Conservation (phyloP, 768 basidiomycete genomes). For the Lactarius tabidus region DNA sequence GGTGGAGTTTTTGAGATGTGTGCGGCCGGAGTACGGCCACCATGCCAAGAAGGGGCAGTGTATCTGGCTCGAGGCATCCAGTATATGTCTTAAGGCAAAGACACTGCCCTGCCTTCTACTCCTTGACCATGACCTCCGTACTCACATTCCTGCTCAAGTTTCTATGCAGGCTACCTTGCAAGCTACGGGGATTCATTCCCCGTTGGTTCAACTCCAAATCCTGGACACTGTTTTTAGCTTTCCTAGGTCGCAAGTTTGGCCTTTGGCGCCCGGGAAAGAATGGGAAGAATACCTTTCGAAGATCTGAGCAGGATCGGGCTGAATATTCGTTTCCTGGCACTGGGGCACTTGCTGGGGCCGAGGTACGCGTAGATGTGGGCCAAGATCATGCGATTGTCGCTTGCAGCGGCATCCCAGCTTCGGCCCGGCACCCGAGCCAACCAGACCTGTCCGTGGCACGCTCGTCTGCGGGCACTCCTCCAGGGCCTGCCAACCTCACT, state of each 20-base stretch:
- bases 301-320: not conserved
- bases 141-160: not conserved
- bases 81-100: not conserved
- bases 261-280: not conserved
- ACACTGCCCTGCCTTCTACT: not conserved
- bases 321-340: not conserved
- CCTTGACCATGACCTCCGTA: not conserved
- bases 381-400: not conserved
- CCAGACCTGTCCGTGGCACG: no score
- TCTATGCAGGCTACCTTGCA: not conserved
- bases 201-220: not conserved
- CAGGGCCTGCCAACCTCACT: not conserved
- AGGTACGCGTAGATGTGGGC: not conserved
- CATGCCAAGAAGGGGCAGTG: no score
- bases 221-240: not conserved
- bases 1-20: no score
- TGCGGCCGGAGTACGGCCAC: no score
- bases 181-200: not conserved
- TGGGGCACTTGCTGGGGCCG: not conserved
- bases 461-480: no score
- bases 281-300: not conserved
- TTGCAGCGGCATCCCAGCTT: not conserved
- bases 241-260: not conserved
- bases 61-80: no score
- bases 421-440: not conserved